Conservation (phyloP, 2,329 filamentous ascomycete species). For the Sclerotinia trifoliorum region DNA sequence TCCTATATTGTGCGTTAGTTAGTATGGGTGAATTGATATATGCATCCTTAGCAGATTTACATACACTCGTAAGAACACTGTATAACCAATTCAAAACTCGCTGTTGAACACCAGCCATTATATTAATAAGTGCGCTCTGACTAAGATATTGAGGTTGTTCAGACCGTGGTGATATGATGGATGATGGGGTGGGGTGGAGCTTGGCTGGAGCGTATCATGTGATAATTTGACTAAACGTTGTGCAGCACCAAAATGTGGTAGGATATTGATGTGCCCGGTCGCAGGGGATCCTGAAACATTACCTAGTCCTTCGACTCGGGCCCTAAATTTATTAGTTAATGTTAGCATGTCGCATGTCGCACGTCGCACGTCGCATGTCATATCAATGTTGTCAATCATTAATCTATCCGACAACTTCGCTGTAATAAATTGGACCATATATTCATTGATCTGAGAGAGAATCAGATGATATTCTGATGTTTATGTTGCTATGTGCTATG, state of each 20-base stretch:
- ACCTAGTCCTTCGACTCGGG: too few species aligned
- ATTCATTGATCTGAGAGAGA: not conserved
- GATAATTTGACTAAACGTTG: not conserved
- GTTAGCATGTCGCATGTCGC: not conserved
- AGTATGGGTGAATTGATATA: conserved; percentile 10
- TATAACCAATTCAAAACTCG: conserved; percentile 94
- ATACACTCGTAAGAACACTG: conserved; percentile 77
- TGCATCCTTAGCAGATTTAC: conserved; percentile 29
- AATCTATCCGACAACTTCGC: not conserved
- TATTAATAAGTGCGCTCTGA: conserved; percentile 24
- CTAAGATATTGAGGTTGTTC: conserved; percentile 14
- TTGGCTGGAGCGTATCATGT: not conserved
- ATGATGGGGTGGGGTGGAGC: not conserved
- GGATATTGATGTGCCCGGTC: too few species aligned
- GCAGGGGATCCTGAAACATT: too few species aligned
- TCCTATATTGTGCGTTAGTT: conserved; percentile 61
- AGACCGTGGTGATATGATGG: not conserved
- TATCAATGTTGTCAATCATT: too few species aligned
- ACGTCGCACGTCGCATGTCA: too few species aligned
- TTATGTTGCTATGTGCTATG: too few species aligned
- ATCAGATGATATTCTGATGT: too few species aligned
- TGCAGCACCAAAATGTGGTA: too few species aligned
- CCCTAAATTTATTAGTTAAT: too few species aligned
- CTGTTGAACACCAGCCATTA: conserved; percentile 68
- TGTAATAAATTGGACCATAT: not conserved